Evolutionary conservation across 2,329 filamentous ascomycete species (phyloP).

Genomic region (Biscogniauxia mediterranea): DNA sequence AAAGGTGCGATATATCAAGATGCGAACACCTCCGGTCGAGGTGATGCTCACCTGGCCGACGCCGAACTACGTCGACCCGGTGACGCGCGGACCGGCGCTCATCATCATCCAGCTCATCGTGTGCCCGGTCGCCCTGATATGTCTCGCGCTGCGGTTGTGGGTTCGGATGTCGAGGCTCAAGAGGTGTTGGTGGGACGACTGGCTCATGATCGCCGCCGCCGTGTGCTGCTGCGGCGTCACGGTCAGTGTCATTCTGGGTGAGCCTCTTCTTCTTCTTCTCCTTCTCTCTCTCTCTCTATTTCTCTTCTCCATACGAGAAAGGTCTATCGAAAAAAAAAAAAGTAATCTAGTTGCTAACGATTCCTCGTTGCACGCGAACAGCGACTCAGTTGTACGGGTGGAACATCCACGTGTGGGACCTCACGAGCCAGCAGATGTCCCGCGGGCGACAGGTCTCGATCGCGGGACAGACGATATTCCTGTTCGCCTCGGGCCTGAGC

Average conservation of each 20-base stretch:
- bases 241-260: conserved; percentile 26
- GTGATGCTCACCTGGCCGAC: conserved; percentile 38
- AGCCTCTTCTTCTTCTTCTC: neutral
- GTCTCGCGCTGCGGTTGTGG: conserved; percentile 37
- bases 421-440: conserved; percentile 26
- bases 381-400: conserved; percentile 37
- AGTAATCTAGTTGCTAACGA: neutral
- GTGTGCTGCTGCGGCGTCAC: conserved; percentile 14
- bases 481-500: conserved; percentile 37
- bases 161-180: conserved; percentile 36
- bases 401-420: conserved; percentile 40
- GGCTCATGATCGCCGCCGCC: conserved; percentile 40
- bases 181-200: conserved; percentile 39
- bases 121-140: conserved; percentile 34
- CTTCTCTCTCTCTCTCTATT: too few relatives aligned
- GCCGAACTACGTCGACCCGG: conserved; percentile 38
- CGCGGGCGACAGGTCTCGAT: conserved; percentile 38
- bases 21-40: conserved; percentile 37
- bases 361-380: neutral
- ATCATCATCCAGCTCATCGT: conserved; percentile 38
- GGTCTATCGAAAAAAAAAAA: too few relatives aligned
- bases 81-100: conserved; percentile 36
- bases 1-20: conserved; percentile 18
- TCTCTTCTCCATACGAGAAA: too few relatives aligned
- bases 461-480: conserved; percentile 39